A percentile compares a stretch with the other conserved stretches of the same genome.
Conservation (phyloP, 108 stramenopile species). For the Phaeodactylum tricornutum region DNA sequence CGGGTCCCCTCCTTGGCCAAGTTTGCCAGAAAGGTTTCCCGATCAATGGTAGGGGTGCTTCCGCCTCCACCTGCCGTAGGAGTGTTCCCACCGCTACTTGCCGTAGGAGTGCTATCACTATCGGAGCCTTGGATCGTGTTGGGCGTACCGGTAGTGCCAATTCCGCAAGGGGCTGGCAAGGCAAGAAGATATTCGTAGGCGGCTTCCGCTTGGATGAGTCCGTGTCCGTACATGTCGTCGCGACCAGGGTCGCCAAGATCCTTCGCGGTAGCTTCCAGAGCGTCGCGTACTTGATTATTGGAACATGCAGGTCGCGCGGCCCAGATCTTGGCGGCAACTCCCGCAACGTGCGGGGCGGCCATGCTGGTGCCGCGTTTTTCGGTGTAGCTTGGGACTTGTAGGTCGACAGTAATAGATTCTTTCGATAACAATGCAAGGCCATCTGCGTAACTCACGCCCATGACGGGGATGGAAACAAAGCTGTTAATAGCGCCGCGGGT, state of each 20-base stretch:
- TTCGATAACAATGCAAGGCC: no score
- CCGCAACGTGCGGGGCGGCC: constrained; percentile 32
- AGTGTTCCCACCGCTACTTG: not conserved
- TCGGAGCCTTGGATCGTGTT: not conserved
- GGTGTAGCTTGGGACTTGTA: no score
- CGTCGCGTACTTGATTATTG: not conserved
- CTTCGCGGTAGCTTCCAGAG: constrained; percentile 2
- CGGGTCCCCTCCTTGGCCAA: not conserved
- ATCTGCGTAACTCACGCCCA: no score
- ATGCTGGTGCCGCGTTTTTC: constrained; percentile 12
- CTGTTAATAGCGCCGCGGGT: no score
- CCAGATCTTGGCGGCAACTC: constrained; percentile 26
- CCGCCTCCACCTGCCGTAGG: not conserved
- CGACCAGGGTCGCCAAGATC: constrained; percentile 9
- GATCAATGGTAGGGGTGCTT: no score
- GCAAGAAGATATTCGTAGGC: constrained; percentile 9
- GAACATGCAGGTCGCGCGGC: not conserved
- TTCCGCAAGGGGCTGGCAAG: not conserved
- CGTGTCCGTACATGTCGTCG: constrained; percentile 10
- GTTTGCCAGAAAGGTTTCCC: not conserved
- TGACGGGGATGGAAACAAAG: no score
- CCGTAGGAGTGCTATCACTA: not conserved
- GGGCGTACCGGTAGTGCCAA: no score
- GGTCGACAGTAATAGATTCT: no score
- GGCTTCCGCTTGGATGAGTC: constrained; percentile 15